A percentile compares a stretch with the other conserved stretches of the same genome.
Evolutionary conservation across 805 yeast species (phyloP).

Genomic region (Wickerhamomyces chaumierensis): DNA sequence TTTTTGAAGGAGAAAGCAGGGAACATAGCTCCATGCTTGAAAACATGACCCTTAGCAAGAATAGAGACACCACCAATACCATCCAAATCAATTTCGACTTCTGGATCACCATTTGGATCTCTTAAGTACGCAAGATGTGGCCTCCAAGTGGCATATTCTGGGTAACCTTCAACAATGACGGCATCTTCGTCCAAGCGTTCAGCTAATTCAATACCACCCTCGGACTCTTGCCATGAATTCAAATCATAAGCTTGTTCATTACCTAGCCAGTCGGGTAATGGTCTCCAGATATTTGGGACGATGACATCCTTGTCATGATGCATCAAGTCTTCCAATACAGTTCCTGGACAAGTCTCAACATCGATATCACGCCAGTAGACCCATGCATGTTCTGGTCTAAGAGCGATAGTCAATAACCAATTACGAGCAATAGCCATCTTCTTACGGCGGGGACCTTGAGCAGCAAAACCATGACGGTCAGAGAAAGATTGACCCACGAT

Average conservation of each 20-base stretch:
- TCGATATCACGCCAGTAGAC: slow-evolving; percentile 98
- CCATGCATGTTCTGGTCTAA: slow-evolving; percentile 88
- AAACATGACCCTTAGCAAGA: slow-evolving; percentile 75
- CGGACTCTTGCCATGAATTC: slow-evolving; percentile 80
- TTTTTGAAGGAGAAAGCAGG: slow-evolving; percentile 94
- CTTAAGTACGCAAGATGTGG: slow-evolving; percentile 92
- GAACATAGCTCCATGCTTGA: slow-evolving; percentile 82
- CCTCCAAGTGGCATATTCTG: slow-evolving; percentile 96
- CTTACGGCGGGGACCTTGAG: slow-evolving; percentile 91
- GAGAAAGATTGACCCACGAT: slow-evolving; percentile 85
- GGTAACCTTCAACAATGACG: slow-evolving; percentile 94
- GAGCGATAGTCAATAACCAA: slow-evolving; percentile 80
- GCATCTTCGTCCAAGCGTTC: slow-evolving; percentile 80
- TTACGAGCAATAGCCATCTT: slow-evolving; percentile 94
- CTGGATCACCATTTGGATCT: slow-evolving; percentile 92
- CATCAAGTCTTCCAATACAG: slow-evolving; percentile 87
- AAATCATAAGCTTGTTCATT: slow-evolving; percentile 78
- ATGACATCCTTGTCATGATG: slow-evolving; percentile 83
- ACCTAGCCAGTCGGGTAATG: slow-evolving; percentile 77
- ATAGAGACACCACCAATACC: slow-evolving; percentile 98
- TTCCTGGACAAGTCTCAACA: slow-evolving; percentile 81
- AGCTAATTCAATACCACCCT: slow-evolving; percentile 72
- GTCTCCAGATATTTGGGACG: slow-evolving; percentile 92
- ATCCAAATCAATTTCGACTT: slow-evolving; percentile 84
- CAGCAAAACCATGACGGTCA: slow-evolving; percentile 91